phyloP scores from a whole-genome alignment of 495 filamentous ascomycete genomes.

The Sporormia fimetaria region DNA sequence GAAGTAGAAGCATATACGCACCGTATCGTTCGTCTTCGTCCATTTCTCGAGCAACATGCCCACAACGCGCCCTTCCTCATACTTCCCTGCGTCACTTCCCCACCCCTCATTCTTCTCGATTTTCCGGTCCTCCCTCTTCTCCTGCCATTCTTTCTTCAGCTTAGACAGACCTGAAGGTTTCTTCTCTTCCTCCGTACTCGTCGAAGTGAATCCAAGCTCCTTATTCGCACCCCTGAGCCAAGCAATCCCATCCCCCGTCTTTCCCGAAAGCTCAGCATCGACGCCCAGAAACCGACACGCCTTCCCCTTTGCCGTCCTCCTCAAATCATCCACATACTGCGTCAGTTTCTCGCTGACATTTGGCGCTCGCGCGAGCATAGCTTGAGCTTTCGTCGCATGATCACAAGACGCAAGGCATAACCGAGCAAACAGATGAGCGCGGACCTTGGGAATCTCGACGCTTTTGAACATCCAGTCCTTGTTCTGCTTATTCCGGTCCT shows the following conservation, averaged over 20 bases:
- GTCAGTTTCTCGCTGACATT: constrained; percentile 53
- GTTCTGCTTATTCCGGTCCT: constrained; percentile 64
- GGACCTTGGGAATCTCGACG: constrained; percentile 75
- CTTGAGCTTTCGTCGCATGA: constrained; percentile 51
- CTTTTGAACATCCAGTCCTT: constrained; percentile 88
- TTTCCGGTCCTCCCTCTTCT: constrained; percentile 54
- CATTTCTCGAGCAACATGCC: constrained; percentile 83
- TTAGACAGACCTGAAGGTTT: constrained; percentile 45
- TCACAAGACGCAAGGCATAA: constrained; percentile 71
- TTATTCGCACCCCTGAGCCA: constrained; percentile 67
- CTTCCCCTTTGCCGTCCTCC: constrained; percentile 61
- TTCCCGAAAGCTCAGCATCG: constrained; percentile 70
- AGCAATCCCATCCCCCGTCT: constrained; percentile 69
- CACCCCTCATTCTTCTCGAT: constrained; percentile 58
- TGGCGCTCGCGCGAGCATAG: constrained; percentile 38
- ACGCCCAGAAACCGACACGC: constrained; percentile 84
- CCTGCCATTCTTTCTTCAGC: constrained; percentile 60
- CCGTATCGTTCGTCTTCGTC: constrained; percentile 85
- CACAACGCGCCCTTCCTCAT: constrained; percentile 77
- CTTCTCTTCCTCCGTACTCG: constrained; percentile 34
- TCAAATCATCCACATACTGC: constrained; percentile 61
- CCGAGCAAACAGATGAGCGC: constrained; percentile 74
- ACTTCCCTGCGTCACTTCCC: constrained; percentile 69
- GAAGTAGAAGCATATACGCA: constrained; percentile 36
- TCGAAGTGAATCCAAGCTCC: constrained; percentile 48